Base-by-base conservation (phyloP, 176 grass and related monocot genomes). In the Alloteropsis semialata region DNA sequence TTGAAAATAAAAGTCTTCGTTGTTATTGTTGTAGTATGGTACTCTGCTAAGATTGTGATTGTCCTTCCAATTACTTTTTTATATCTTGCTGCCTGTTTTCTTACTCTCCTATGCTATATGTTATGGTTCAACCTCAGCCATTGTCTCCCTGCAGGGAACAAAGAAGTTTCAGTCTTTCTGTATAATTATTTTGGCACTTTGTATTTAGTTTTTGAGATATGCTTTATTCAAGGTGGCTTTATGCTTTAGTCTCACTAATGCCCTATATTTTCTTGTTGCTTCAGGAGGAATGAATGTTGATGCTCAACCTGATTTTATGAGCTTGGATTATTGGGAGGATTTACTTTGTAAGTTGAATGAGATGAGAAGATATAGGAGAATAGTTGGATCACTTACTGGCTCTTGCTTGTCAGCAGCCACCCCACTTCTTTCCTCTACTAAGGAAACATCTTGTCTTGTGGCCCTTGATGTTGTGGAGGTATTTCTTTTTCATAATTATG, bases 281-380 rank as follows among this genome's bases (percentile, higher is more conserved):
- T 88, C 84, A 98, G 91, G 85, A 38, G 73, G 59, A 72, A 55
- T 62, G 76, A 42, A 82, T 81, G 79, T 32, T 66, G 82, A 82
- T 80, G 53, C 51, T 43, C 56, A 86, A 50, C 51, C 71, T 64
- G 63, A 87, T 84, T 72, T 81, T 92, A 54, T 91, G 66, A 69
- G 41, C 83, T 87, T 98, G 71, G 92, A 93, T 84, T 93, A 93
- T 84, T 98, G 96, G 89, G 92, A 98, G 46, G 90, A 93, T 65
- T 79, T 90, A 63, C 65, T 95, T 68, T 89, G 82, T 62, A 95
- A 90, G 38, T 42, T 98, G 71, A 88, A 88, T 90, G 92, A 98
- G 79, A 95, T 86, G 81, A 98, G 74, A 82, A 90, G 92, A 85
- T 95, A 98, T 77, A 98, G 92, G 82, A 90, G 89, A 81, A 95